These are phyloP conservation scores for Larix sibirica DNA, from an alignment of 83 land plant species.

Conservation along the genomic window DNA sequence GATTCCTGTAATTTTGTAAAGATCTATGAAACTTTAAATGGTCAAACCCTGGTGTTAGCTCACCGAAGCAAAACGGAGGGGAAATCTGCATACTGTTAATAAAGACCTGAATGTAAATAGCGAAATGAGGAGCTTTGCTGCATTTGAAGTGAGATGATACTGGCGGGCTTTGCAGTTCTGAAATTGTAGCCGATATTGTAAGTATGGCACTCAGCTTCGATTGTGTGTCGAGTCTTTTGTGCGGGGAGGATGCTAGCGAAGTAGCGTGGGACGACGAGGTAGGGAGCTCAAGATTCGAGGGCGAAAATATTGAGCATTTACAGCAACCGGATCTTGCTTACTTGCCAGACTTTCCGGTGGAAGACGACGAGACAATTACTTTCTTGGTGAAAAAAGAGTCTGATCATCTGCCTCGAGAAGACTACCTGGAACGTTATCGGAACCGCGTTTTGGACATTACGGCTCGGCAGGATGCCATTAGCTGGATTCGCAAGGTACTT, in stretches of 20 bases:
- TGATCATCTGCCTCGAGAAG: conserved; percentile 46
- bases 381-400: conserved; percentile 34
- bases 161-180: background rate
- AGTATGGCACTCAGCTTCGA: conserved; percentile 10
- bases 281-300: conserved; percentile 3
- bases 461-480: conserved; percentile 49
- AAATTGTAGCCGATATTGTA: background rate
- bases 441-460: conserved; percentile 42
- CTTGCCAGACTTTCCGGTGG: background rate
- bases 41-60: background rate
- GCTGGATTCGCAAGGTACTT: conserved; percentile 77
- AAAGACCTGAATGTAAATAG: background rate
- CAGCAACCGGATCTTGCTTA: background rate
- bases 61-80: background rate
- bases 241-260: conserved; percentile 3
- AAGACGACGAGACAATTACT: conserved; percentile 34
- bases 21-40: background rate
- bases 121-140: background rate
- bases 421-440: conserved; percentile 40
- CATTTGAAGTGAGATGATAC: background rate
- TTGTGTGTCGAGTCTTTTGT: conserved; percentile 11
- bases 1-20: background rate
- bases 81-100: background rate
- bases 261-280: conserved; percentile 15
- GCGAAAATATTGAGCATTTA: background rate